These are phyloP conservation scores for Aspergillus bridgeri DNA, from an alignment of 495 filamentous ascomycete genomes.

Conservation along the genomic window DNA sequence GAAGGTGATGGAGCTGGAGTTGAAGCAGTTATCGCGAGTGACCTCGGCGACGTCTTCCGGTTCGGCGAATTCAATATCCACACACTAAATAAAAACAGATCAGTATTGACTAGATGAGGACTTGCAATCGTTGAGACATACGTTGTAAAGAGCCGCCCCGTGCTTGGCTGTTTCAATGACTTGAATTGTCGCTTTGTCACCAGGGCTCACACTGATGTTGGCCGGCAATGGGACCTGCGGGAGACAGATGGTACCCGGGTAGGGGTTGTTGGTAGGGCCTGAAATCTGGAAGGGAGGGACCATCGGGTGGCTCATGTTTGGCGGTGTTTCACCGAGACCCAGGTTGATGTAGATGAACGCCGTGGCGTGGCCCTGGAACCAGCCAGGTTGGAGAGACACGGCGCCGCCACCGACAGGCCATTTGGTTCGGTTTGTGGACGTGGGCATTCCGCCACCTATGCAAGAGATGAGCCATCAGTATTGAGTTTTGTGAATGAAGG, in stretches of 20 bases:
- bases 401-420: conserved; percentile 90
- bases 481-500: neutral
- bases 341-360: conserved; percentile 94
- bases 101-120: conserved; percentile 12
- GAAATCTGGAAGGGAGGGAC: conserved; percentile 79
- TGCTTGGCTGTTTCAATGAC: conserved; percentile 85
- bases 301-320: conserved; percentile 89
- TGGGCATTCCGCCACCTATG: conserved; percentile 79
- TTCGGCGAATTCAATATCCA: conserved; percentile 81
- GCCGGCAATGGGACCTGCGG: conserved; percentile 85
- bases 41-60: conserved; percentile 69
- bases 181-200: conserved; percentile 93
- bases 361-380: conserved; percentile 86
- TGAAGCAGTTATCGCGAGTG: conserved; percentile 78
- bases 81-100: conserved; percentile 59
- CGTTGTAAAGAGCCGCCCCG: conserved; percentile 87
- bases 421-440: conserved; percentile 78
- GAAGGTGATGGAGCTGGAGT: conserved; percentile 70
- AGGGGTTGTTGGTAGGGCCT: conserved; percentile 77
- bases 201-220: conserved; percentile 65
- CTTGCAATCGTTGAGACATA: conserved; percentile 45
- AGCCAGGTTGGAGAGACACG: conserved; percentile 84
- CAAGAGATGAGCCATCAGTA: neutral
- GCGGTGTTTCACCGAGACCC: conserved; percentile 75
- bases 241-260: conserved; percentile 83